Conservation (phyloP, 2,329 filamentous ascomycete species). For the Phialophora expanda region DNA sequence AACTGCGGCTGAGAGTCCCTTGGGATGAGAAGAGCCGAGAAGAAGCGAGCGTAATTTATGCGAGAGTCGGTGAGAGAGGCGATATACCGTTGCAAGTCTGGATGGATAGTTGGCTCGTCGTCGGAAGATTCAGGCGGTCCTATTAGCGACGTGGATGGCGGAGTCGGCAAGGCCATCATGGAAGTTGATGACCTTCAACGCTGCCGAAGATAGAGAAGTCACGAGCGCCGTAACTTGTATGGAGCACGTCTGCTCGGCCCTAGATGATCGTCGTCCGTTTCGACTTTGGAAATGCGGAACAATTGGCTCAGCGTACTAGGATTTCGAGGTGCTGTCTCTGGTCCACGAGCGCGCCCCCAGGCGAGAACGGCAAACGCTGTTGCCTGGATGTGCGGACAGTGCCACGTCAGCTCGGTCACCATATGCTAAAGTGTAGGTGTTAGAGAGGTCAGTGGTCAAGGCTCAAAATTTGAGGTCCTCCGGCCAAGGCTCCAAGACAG, state of each 20-base stretch:
- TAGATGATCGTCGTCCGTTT: background rate
- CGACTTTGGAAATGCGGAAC: background rate
- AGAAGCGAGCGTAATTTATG: conserved; percentile 36
- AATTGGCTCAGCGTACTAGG: too few relatives aligned
- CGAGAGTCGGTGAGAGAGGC: conserved; percentile 32
- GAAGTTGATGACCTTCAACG: background rate
- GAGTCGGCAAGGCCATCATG: conserved; percentile 1
- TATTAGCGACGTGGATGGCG: conserved; percentile 1
- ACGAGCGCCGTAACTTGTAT: background rate
- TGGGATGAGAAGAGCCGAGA: conserved; percentile 37
- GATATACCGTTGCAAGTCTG: conserved; percentile 34
- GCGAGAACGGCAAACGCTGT: background rate
- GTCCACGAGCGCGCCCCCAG: background rate
- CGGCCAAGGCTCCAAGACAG: conserved; percentile 34
- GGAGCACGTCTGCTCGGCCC: background rate
- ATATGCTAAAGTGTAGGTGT: background rate
- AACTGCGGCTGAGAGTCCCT: conserved; percentile 33
- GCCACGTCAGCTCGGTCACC: background rate
- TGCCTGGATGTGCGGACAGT: background rate
- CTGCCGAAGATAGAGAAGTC: background rate
- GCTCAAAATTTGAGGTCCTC: conserved; percentile 12
- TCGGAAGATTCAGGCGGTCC: conserved; percentile 17
- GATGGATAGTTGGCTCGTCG: conserved; percentile 26
- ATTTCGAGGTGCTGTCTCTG: background rate
- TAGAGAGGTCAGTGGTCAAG: background rate